Evolutionary conservation across 306 rosid genomes (phyloP).

Genomic region (Prunus armeniaca): DNA sequence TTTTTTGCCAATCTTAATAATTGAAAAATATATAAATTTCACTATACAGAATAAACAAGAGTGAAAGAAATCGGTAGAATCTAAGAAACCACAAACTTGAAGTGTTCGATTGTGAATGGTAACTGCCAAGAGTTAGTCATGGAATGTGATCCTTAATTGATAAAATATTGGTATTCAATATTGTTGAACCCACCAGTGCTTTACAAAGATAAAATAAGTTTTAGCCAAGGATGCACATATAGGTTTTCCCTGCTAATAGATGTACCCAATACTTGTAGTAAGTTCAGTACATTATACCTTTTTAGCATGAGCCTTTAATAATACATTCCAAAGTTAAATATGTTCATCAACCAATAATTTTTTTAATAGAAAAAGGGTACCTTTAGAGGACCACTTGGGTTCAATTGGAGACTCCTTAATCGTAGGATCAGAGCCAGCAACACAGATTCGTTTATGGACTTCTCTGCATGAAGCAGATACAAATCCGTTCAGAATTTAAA

Average conservation of each 20-base stretch:
- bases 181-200: background rate
- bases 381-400: conserved; percentile 94
- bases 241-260: background rate
- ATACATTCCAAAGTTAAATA: background rate
- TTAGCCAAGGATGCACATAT: background rate
- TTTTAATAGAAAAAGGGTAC: conserved; percentile 26
- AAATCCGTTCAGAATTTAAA: no score
- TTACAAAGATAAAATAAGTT: background rate
- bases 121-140: background rate
- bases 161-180: background rate
- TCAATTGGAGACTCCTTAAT: conserved; percentile 83
- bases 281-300: background rate
- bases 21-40: conserved; percentile 9
- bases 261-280: background rate
- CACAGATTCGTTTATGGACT: conserved; percentile 52
- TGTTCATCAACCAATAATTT: background rate
- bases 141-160: background rate
- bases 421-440: conserved; percentile 68
- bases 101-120: background rate
- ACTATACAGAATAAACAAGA: background rate
- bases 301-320: background rate
- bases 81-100: background rate
- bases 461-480: conserved; percentile 47
- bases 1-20: conserved; percentile 9
- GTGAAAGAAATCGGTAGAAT: background rate